Percentiles rank a stretch among this genome's conserved stretches.
Conservation (phyloP, 805 yeast genomes). For the Saccharomycopsis schoenii region DNA sequence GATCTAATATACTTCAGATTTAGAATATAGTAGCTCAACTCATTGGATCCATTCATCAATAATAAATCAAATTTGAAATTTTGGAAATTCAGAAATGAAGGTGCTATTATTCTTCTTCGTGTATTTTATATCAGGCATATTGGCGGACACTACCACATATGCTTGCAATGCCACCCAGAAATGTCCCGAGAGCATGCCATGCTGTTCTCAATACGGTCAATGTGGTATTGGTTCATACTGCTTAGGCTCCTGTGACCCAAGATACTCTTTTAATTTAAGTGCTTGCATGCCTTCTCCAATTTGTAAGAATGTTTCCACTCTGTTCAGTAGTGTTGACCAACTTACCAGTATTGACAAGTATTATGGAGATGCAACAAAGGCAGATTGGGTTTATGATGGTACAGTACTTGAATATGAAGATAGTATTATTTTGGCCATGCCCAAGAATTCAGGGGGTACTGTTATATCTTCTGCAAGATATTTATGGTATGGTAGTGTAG, state of each 20-base stretch:
- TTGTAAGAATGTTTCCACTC: constrained; percentile 41
- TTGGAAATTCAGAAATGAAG: neutral
- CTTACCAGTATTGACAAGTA: constrained; percentile 32
- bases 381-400: constrained; percentile 62
- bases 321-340: constrained; percentile 30
- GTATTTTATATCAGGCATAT: neutral
- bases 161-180: constrained; percentile 41
- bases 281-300: constrained; percentile 86
- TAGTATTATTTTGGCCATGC: constrained; percentile 66
- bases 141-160: constrained; percentile 15
- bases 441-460: constrained; percentile 62
- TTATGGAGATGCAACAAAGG: constrained; percentile 60
- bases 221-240: constrained; percentile 76
- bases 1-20: no score
- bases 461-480: constrained; percentile 70
- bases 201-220: constrained; percentile 73
- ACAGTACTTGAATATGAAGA: constrained; percentile 44
- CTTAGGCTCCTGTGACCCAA: constrained; percentile 81
- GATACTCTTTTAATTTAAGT: constrained; percentile 48
- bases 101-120: neutral
- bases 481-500: constrained; percentile 81
- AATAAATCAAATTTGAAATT: neutral
- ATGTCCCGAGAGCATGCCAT: constrained; percentile 77
- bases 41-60: neutral
- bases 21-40: no score